Percentiles rank a stretch among this genome's conserved stretches.
Conservation (phyloP, 306 rosid genomes). For the Fragaria ananassa region DNA sequence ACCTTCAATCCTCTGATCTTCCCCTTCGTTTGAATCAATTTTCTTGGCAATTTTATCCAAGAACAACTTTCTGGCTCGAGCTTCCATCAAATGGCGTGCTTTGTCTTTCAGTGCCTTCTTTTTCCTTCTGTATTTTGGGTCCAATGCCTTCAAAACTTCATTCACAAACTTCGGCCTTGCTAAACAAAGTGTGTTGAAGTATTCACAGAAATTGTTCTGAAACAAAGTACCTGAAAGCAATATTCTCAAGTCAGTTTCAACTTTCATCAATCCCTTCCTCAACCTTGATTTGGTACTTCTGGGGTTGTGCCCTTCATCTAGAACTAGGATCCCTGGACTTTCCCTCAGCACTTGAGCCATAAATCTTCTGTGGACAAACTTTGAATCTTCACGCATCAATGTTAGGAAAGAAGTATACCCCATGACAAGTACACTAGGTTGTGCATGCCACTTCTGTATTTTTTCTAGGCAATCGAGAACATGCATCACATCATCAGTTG, state of each 20-base stretch:
- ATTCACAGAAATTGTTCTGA: constrained; percentile 93
- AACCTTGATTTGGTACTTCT: constrained; percentile 89
- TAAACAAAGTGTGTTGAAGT: constrained; percentile 85
- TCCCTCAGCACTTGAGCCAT: constrained; percentile 87
- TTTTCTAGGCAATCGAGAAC: constrained; percentile 71
- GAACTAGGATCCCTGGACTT: constrained; percentile 76
- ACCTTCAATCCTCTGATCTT: constrained; percentile 66
- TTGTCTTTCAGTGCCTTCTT: constrained; percentile 36
- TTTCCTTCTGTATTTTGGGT: constrained; percentile 58
- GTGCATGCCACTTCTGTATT: constrained; percentile 81
- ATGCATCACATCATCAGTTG: constrained; percentile 65
- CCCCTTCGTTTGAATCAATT: constrained; percentile 59
- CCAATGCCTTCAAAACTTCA: constrained; percentile 72
- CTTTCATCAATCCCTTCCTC: constrained; percentile 90
- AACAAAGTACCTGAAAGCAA: constrained; percentile 92
- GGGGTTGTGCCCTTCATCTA: constrained; percentile 97
- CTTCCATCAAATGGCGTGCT: constrained; percentile 46
- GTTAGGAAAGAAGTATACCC: constrained; percentile 83
- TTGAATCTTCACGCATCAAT: constrained; percentile 80
- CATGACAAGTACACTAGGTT: constrained; percentile 92
- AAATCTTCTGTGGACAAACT: constrained; percentile 64
- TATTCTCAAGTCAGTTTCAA: constrained; percentile 72
- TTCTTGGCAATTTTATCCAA: constrained; percentile 74
- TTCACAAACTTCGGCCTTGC: constrained; percentile 75
- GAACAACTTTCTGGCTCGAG: constrained; percentile 80